Evolutionary conservation across 371 early-diverging fungal genomes (phyloP), one percentile per base, ranked within the genome.

Genomic region (Mucor circinelloides): DNA sequence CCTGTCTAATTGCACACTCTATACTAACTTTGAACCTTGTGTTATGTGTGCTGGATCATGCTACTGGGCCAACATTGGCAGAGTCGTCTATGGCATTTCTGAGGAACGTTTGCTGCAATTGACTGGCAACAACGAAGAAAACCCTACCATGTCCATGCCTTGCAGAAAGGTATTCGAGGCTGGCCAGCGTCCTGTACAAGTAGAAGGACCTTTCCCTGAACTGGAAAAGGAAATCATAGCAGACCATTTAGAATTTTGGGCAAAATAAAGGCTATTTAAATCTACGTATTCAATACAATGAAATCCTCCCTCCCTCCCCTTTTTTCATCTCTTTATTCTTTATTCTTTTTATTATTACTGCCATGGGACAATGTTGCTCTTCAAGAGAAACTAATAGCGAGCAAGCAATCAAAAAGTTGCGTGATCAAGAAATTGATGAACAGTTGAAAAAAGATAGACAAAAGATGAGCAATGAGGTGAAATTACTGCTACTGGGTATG

Each of bases 401-500:
- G 34, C n/a, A 34, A 36, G 31, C 23, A 13, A 38, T 62, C 12
- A 17, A 19, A 30, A 59, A 66, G 32, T 0, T 13, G 36, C 30
- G 59, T 27, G 59, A 95, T 76, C 93, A 93, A 61, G 93, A 91
- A 63, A 98, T 97, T 67, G 96, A 98, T 60, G 89, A 89, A 67
- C 92, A 92, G 66, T 77, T 98, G 60, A 91, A 89, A 72, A 82
- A 85, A 60, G 97, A 97, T 68, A 88, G 90, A 65, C 70, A 89
- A 68, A 87, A 83, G 36, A 76, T 90, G 83, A 84, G 87, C 32
- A 94, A 94, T 68, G 96, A 97, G 79, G 92, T 97, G 69, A 98
- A 98, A 87, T 93, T 97, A 91, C 83, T 98, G 30, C 77, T 98
- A 63, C 87, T 98, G 13, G 98, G 96, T 94, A 84, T 73, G 57